Conservation (phyloP, 257 asterid species). For the Hygrophila difformis region DNA sequence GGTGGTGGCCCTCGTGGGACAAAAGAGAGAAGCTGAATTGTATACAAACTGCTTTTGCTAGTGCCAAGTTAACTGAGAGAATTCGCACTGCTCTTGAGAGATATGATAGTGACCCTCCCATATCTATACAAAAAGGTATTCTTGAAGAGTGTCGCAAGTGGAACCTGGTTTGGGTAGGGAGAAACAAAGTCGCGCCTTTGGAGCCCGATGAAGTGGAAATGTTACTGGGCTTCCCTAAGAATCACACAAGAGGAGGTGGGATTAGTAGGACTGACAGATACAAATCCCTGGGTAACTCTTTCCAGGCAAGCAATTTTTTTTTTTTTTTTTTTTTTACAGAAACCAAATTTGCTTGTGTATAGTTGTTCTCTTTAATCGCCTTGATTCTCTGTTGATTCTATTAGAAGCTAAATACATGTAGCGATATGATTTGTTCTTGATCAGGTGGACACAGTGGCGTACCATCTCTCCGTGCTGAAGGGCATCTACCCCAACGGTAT, state of each 20-base stretch:
- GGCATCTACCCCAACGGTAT: constrained; percentile 60
- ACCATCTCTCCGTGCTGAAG: constrained; percentile 68
- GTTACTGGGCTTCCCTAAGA: constrained; percentile 70
- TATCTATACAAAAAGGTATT: constrained; percentile 30
- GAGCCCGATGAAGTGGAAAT: constrained; percentile 83
- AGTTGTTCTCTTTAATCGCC: too few species aligned
- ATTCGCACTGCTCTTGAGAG: constrained; percentile 38
- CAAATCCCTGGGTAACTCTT: constrained; percentile 81
- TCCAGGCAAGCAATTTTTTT: constrained; percentile 57
- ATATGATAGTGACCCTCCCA: constrained; percentile 50
- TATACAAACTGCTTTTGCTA: constrained; percentile 38
- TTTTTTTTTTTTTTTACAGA: not conserved
- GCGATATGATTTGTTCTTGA: too few species aligned
- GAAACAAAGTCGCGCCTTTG: constrained; percentile 70
- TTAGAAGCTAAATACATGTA: too few species aligned
- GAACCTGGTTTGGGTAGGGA: constrained; percentile 92
- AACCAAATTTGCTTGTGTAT: too few species aligned
- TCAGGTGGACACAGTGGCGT: constrained; percentile 88
- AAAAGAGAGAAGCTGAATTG: constrained; percentile 44
- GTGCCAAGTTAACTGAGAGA: constrained; percentile 40
- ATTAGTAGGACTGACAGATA: constrained; percentile 77
- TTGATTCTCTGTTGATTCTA: not conserved
- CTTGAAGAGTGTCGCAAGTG: constrained; percentile 71
- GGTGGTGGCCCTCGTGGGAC: constrained; percentile 72
- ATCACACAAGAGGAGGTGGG: constrained; percentile 94